phyloP scores from a whole-genome alignment of 805 yeast genomes.

The Maudiozyma bulderi region DNA sequence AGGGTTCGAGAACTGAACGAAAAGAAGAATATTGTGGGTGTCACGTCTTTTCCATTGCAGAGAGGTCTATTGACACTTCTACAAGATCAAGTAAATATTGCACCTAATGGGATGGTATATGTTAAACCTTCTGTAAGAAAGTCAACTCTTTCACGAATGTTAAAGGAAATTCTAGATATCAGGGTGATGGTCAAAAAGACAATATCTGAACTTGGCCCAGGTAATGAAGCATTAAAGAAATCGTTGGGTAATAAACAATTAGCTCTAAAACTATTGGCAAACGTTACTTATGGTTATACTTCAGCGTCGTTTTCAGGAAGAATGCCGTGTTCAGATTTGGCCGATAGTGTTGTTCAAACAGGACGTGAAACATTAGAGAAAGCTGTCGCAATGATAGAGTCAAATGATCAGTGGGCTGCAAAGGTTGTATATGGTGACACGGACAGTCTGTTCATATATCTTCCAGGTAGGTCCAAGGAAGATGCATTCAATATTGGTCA shows the following conservation, averaged over 20 bases:
- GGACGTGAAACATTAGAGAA: constrained; percentile 76
- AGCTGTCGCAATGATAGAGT: constrained; percentile 62
- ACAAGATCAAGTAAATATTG: constrained; percentile 46
- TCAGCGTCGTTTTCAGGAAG: constrained; percentile 93
- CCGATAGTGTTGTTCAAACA: constrained; percentile 87
- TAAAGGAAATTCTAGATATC: constrained; percentile 71
- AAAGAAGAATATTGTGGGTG: constrained; percentile 44
- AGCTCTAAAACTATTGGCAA: constrained; percentile 83
- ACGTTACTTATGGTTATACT: constrained; percentile 92
- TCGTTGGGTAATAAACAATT: constrained; percentile 68
- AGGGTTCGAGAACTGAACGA: constrained; percentile 43
- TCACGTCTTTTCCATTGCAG: constrained; percentile 39
- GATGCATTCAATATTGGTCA: constrained; percentile 75
- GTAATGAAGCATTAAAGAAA: constrained; percentile 40
- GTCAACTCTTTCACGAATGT: constrained; percentile 73
- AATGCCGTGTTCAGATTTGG: constrained; percentile 93
- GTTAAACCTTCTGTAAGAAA: constrained; percentile 55
- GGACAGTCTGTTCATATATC: constrained; percentile 81
- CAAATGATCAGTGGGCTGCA: constrained; percentile 60
- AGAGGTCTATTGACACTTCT: constrained; percentile 48
- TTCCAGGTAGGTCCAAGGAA: constrained; percentile 68
- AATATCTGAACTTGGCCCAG: constrained; percentile 40
- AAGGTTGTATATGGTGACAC: constrained; percentile 96
- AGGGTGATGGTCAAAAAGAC: constrained; percentile 71
- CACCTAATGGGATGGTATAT: constrained; percentile 85